Evolutionary conservation across 805 yeast genomes (phyloP), one percentile per base, ranked within the genome.

Genomic region (Cyberlindnera americana): DNA sequence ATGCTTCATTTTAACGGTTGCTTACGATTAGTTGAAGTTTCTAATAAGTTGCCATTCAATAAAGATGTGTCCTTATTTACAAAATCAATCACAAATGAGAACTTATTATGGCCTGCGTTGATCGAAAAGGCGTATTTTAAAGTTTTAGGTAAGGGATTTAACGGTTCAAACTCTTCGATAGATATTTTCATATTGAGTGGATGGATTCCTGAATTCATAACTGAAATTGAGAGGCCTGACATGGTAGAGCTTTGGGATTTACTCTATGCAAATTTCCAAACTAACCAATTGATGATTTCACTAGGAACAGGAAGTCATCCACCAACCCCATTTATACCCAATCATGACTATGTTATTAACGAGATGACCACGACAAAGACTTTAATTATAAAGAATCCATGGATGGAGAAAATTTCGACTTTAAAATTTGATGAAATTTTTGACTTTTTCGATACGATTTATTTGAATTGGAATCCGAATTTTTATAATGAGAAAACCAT

Each of bases 41-140:
- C 74, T 32, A 73, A 72, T 43, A 46, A 46, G 19, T 58, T 78
- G 3, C 83, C 87, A 1, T 27, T 50, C 11, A 44, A 61, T 13
- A 37, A 25, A 8, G 38, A 48, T 19, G 30, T 13, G 15, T 38
- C 54, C 0, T 23, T 55, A 4, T 46, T 36, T 28, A 44, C 52
- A 6, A 41, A 22, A 17, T 55, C 57, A 5, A 38, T 26, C 24
- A 40, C 50, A 14, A 48, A 52, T 21, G 22, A 33, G 1, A 16
- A 35, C 0, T 24, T 55, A 15, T 35, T 58, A 5, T 81, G 88
- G 84, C 90, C 90, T 0, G 83, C 86, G 0, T 49, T 86, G n/a
- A 47, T 85, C 1, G 96, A 89, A 57, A 80, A 83, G 50, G 93
- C 95, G 0, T 83, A 77, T 52, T 62, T 88, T 43, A 75, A 76